Evolutionary conservation across 805 yeast genomes (phyloP).

Genomic region (Saturnispora hagleri): DNA sequence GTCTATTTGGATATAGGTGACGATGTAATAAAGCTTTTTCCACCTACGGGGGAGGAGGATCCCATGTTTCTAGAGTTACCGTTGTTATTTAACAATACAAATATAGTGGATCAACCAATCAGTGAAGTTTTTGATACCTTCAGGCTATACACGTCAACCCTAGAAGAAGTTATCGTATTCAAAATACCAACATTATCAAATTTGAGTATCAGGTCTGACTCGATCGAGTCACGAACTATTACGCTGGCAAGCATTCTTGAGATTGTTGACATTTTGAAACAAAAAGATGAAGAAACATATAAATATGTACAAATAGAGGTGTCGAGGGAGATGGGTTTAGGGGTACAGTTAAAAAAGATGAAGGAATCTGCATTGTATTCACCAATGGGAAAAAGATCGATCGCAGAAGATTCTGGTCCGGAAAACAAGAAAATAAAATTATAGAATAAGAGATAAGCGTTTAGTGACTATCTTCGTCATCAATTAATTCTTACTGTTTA

Average conservation of each 20-base stretch:
- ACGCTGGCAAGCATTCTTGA: conserved; percentile 17
- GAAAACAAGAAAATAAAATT: background rate
- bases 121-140: conserved; percentile 11
- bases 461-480: background rate
- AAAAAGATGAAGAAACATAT: conserved; percentile 18
- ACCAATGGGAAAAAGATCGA: background rate
- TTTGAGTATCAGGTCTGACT: conserved; percentile 21
- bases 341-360: background rate
- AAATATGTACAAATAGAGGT: conserved; percentile 18
- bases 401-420: background rate
- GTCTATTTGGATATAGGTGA: conserved; percentile 23
- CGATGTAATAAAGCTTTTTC: conserved; percentile 20
- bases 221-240: conserved; percentile 10
- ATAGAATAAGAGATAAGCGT: background rate
- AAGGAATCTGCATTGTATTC: background rate
- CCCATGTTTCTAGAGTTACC: conserved; percentile 18
- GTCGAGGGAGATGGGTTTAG: conserved; percentile 8
- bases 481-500: background rate
- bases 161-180: conserved; percentile 6
- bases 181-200: conserved; percentile 17
- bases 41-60: conserved; percentile 18
- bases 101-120: conserved; percentile 10
- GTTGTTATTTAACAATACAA: conserved; percentile 14
- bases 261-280: conserved; percentile 15
- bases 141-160: background rate